Evolutionary conservation across 305 asterid species (phyloP), one percentile per base, ranked within the genome.

Genomic region (Lippia alba): DNA sequence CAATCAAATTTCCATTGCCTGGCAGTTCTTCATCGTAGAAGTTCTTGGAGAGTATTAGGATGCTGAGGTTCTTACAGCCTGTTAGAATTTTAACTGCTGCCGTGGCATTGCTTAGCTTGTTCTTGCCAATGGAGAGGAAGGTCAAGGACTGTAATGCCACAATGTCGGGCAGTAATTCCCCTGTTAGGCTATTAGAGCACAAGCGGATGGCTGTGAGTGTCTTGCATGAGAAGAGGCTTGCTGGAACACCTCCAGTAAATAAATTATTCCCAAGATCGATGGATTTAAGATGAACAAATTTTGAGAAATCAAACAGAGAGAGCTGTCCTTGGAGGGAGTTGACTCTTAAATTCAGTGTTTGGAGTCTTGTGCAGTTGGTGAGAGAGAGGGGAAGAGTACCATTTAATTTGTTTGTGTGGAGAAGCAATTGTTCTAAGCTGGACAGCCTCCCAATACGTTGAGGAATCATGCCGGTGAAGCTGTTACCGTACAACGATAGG

Each of bases 311-410:
- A 64, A 86, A 82, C 44, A 61, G 78, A 4, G 94, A 83, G 55
- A 94, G 91, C 74, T 88, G 86, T 39, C 99, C 99, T 77, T 65
- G 69, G n/a, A 94, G 87, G 58, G 12, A 34, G 80, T 94, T 94
- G 75, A 89, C 97, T 73, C 97, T 76, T 18, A 94, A 66, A 78
- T 82, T 89, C 82, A 94, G 85, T 14, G 61, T 61, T 39, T 73
- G 82, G 63, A 94, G 96, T 48, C 67, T 67, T 15, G 90, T 83
- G 65, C 99, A 92, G 65, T 89, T 90, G 46, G 82, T 68, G 67
- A 94, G 88, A 1, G 99, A 92, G 10, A 78, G 50, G 0, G 99
- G 97, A 57, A 94, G 84, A 8, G 86, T 83, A 50, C 99, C 99
- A 65, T 10, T 78, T 41, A 94, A 78, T 14, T 57, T 49, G 86